Base-by-base conservation (phyloP, 2,329 filamentous ascomycete genomes). In the Claviceps pazoutovae region DNA sequence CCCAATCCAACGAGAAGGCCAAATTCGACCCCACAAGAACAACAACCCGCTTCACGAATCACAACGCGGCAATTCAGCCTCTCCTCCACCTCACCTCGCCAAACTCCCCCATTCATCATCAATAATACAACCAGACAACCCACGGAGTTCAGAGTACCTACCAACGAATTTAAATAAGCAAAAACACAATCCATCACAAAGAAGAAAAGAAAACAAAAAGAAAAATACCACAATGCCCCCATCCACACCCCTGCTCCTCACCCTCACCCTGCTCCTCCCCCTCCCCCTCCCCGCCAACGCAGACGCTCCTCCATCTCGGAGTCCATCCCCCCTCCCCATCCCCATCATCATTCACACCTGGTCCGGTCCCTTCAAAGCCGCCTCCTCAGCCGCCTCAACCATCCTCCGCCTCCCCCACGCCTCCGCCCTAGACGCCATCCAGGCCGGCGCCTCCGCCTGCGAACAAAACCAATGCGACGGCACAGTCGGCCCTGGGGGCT, bases 271-370 rank as follows among this genome's bases (percentile, higher is more conserved):
- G 17, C 44, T 19, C 14, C 44, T 36, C 50, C 34, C 19, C 59
- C 23, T 38, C 57, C 19, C 16, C 54, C 2, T 41, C 30, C 30
- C 30, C 30, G 30, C 9, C 30, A 9, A 30, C 26, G 6, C 26
- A 26, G 26, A 30, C 26, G 2, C 26, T 30, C 26, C 8, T 61
- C 17, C 66, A 19, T 19, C 17, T 19, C 17, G 17, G 17, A 19
- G 17, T 19, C 17, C 69, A 0, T 26, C 53, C 14, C n/a, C 48
- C 3, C 67, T 71, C 1, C 66, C 68, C 5, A 61, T 75, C 5
- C 75, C 75, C 3, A 64, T 78, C 56, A 68, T 74, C 13, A 69
- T 79, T 56, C 78, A 78, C 60, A 79, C 75, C 6, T 79, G 75
- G 75, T 70, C 70, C 44, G 75, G 74, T 0, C 62, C 71, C 21